phyloP scores from a whole-genome alignment of 2,329 filamentous ascomycete genomes.

The Hansfordia pulvinata region DNA sequence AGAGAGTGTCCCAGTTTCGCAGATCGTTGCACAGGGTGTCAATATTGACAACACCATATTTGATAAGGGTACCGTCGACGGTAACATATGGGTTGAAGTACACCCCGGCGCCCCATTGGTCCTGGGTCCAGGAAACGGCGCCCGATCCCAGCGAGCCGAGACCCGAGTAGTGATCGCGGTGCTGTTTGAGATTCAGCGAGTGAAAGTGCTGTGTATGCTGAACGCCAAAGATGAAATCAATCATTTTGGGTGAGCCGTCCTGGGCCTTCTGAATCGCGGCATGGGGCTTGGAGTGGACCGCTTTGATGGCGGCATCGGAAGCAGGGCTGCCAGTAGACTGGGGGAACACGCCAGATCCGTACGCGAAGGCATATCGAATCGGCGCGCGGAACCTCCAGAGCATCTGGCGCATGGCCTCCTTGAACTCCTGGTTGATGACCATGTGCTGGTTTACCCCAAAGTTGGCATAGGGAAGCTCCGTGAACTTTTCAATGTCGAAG shows the following conservation, averaged over 20 bases:
- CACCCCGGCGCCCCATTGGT: constrained; percentile 79
- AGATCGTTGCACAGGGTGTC: constrained; percentile 80
- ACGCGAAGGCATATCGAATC: constrained; percentile 92
- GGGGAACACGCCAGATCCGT: constrained; percentile 91
- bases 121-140: constrained; percentile 73
- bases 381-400: constrained; percentile 86
- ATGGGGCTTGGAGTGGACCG: constrained; percentile 72
- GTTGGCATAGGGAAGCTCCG: constrained; percentile 60
- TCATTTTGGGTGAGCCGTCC: constrained; percentile 84
- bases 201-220: constrained; percentile 95
- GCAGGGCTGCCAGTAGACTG: constrained; percentile 46
- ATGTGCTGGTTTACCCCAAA: constrained; percentile 97
- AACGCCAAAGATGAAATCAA: constrained; percentile 96
- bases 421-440: constrained; percentile 89
- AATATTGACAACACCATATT: constrained; percentile 94
- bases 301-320: constrained; percentile 40
- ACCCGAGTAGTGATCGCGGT: constrained; percentile 84
- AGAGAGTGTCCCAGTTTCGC: constrained; percentile 83
- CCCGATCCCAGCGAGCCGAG: constrained; percentile 75
- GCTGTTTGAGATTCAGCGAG: constrained; percentile 76
- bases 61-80: constrained; percentile 90
- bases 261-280: constrained; percentile 73
- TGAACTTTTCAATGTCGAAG: constrained; percentile 59
- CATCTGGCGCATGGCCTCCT: constrained; percentile 75
- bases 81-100: constrained; percentile 97